phyloP scores from a whole-genome alignment of 1,284 basidiomycete species.

The Ceratobasidium sp. region DNA sequence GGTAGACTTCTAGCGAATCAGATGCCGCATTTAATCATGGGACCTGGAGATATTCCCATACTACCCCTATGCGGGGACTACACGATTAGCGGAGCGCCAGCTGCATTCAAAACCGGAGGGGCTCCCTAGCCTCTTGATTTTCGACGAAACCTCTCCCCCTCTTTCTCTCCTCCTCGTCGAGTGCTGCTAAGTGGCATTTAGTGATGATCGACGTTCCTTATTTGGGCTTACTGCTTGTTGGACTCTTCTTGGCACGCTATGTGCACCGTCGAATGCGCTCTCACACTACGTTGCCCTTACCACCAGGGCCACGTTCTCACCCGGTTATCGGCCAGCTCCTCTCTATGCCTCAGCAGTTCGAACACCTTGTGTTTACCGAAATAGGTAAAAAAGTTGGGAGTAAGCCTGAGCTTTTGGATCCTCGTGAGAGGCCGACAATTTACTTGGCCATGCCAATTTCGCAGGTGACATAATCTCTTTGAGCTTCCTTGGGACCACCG shows the following conservation, averaged over 20 bases:
- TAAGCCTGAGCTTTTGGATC: neutral
- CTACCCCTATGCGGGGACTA: neutral
- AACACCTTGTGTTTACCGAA: neutral
- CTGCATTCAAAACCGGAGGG: neutral
- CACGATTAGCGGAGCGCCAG: neutral
- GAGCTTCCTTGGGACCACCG: conserved; percentile 31
- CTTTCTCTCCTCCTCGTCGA: neutral
- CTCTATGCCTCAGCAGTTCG: conserved; percentile 8
- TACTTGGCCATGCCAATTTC: conserved; percentile 10
- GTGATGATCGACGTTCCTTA: neutral
- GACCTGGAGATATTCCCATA: neutral
- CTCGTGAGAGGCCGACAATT: neutral
- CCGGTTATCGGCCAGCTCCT: conserved; percentile 21
- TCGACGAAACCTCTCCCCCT: neutral
- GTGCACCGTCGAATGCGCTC: neutral
- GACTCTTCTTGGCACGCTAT: neutral
- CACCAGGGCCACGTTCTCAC: conserved; percentile 14
- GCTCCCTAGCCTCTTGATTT: neutral
- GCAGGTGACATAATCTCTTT: conserved; percentile 39
- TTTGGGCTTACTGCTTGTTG: neutral
- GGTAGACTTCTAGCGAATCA: neutral
- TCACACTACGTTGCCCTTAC: neutral
- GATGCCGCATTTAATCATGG: neutral
- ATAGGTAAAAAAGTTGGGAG: conserved; percentile 9
- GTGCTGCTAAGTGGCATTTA: too few relatives aligned